Evolutionary conservation across 1,139 yeast genomes (phyloP).

Genomic region (Arxiozyma bovina): DNA sequence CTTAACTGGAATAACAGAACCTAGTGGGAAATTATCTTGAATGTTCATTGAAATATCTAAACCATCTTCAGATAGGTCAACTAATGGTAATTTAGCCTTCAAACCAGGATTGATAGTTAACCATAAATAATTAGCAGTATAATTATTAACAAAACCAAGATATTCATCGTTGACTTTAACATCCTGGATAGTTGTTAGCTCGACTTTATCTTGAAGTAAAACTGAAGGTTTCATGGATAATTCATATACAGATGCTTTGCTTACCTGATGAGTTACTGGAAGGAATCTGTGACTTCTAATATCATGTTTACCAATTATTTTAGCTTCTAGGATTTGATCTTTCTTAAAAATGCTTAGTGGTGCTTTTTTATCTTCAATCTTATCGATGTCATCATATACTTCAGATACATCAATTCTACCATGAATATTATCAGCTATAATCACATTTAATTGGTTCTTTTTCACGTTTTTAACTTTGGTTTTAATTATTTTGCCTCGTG

Average conservation of each 20-base stretch:
- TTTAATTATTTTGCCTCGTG: conserved; percentile 52
- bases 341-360: conserved; percentile 56
- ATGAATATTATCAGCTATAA: conserved; percentile 66
- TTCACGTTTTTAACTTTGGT: conserved; percentile 58
- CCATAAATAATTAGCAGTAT: conserved; percentile 53
- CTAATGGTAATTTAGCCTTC: conserved; percentile 57
- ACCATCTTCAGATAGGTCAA: conserved; percentile 57
- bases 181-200: conserved; percentile 38
- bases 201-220: conserved; percentile 37
- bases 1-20: conserved; percentile 55
- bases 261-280: conserved; percentile 55
- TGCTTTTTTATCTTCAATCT: conserved; percentile 47
- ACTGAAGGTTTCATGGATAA: conserved; percentile 46
- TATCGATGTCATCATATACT: conserved; percentile 47
- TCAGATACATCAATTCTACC: conserved; percentile 78
- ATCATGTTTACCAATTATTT: conserved; percentile 72
- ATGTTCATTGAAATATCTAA: conserved; percentile 36
- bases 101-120: conserved; percentile 61
- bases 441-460: conserved; percentile 67
- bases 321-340: conserved; percentile 53
- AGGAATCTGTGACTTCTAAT: conserved; percentile 59
- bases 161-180: conserved; percentile 49
- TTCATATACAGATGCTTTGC: conserved; percentile 55
- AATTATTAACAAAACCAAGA: conserved; percentile 59
- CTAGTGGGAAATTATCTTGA: conserved; percentile 55